These are phyloP conservation scores for Vitellaria paradoxa DNA, from an alignment of 179 eudicot genomes.

Conservation along the genomic window DNA sequence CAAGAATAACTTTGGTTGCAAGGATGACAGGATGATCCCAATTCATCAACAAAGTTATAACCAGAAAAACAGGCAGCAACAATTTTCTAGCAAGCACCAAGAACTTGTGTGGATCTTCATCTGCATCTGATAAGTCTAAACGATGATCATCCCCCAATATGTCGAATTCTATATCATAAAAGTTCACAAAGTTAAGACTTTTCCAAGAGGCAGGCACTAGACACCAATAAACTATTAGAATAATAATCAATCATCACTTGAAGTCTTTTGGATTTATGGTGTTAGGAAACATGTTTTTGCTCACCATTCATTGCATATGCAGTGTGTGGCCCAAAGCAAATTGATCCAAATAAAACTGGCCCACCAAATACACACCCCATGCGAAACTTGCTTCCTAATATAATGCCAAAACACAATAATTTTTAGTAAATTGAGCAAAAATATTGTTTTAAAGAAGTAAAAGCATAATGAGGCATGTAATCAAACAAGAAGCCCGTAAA, in stretches of 20 bases:
- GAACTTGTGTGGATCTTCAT: slow-evolving; percentile 15
- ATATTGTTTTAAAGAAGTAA: no score
- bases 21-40: slow-evolving; percentile 34
- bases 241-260: neutral
- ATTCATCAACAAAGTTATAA: slow-evolving; percentile 26
- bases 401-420: no score
- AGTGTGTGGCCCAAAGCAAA: slow-evolving; percentile 5
- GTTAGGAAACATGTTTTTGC: slow-evolving; percentile 6
- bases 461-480: no score
- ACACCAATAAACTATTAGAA: neutral
- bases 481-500: no score
- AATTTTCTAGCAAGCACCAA: slow-evolving; percentile 21
- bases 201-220: neutral
- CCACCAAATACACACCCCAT: no score
- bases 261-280: neutral
- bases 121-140: slow-evolving; percentile 6
- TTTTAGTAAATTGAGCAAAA: no score
- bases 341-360: no score
- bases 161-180: slow-evolving; percentile 17
- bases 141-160: slow-evolving; percentile 19
- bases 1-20: slow-evolving; percentile 24
- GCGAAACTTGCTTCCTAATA: no score
- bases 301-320: slow-evolving; percentile 26
- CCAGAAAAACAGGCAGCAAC: slow-evolving; percentile 25
- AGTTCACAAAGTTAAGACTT: neutral